phyloP scores from a whole-genome alignment of 75 land plant genomes.

The Isoetes taiwanensis region DNA sequence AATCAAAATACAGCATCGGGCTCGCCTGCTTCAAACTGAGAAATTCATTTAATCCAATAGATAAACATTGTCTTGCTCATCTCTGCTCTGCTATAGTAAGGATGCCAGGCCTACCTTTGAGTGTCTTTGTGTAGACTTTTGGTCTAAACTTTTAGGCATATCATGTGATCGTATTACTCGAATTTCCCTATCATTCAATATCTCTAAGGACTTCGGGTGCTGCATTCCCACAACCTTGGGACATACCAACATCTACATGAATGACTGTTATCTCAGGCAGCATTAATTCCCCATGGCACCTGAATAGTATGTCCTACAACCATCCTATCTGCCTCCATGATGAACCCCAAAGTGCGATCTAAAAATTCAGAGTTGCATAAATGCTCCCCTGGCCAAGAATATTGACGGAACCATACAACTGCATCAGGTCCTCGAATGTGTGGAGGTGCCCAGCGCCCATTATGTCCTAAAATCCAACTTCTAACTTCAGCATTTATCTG shows the following conservation, averaged over 20 bases:
- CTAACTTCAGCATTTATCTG: constrained; percentile 67
- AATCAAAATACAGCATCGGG: too few species aligned
- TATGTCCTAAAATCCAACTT: constrained; percentile 61
- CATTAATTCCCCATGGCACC: constrained; percentile 50
- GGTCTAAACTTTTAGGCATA: too few species aligned
- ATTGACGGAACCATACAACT: constrained; percentile 77
- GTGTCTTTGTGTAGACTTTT: too few species aligned
- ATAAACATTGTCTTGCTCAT: too few species aligned
- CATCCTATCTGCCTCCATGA: constrained; percentile 78
- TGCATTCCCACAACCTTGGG: constrained; percentile 66
- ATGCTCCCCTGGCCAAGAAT: constrained; percentile 34
- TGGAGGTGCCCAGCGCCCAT: constrained; percentile 23
- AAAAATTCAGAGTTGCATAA: constrained; percentile 53
- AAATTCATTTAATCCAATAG: too few species aligned
- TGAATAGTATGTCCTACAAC: constrained; percentile 97
- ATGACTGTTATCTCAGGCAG: constrained; percentile 67
- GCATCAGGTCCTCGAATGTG: constrained; percentile 44
- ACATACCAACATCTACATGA: constrained; percentile 95
- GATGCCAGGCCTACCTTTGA: too few species aligned
- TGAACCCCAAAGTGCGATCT: constrained; percentile 35
- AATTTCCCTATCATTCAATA: constrained; percentile 37
- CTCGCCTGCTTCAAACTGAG: too few species aligned
- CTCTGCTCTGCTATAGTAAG: too few species aligned
- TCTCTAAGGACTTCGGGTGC: constrained; percentile 91
- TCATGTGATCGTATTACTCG: too few species aligned